Base-by-base conservation (phyloP, 768 basidiomycete species). In the Auriscalpium vulgare region DNA sequence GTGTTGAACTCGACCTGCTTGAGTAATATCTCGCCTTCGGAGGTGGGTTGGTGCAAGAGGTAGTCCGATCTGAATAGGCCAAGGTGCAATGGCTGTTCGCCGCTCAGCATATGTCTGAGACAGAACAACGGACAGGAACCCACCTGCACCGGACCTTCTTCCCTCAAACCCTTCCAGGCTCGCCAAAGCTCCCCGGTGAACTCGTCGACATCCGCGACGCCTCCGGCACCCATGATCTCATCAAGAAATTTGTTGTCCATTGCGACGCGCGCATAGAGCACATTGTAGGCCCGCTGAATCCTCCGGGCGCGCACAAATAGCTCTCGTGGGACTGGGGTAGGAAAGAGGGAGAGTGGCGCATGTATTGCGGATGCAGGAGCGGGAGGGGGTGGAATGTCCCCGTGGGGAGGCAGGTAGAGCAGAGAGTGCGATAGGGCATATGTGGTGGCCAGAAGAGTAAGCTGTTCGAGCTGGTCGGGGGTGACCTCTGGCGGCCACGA, bases 1-100 rank as follows among this genome's bases (percentile, higher is more conserved):
- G 95, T 97, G 67, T 99, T 99, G 73, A 97, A 97, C 68, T 99
- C 95, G 44, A 98, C 95, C 71, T 99, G 95, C 68, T 94, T 95
- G 59, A 99, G 70, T 7, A 72, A 69, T 13, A 75, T 64, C 3
- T 74, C 66, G 34, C 71, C 67, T 35, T 65, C 65, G 4, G 62
- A 57, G 0, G 62, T 60, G 2, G 75, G 75, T 8, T 75, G 69
- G 62, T 99, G 92, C 19, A 97, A 72, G 35, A 98, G 75, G 71
- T 97, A 99, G 72, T 99, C 95, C 10, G 94, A 97, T 54, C 95
- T 79, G 72, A 95, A 97, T 17, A 99, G 71, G 17, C 95, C 94
- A 7, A 98, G 79, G 58, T 97, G 89, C 47, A 90, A 72, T 0
- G 83, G 81, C 94, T 97, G 56, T 0, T 47, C 4, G 21, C 57